These are phyloP conservation scores for Cryphonectria japonica DNA, from an alignment of 2,329 filamentous ascomycete species.

Conservation along the genomic window DNA sequence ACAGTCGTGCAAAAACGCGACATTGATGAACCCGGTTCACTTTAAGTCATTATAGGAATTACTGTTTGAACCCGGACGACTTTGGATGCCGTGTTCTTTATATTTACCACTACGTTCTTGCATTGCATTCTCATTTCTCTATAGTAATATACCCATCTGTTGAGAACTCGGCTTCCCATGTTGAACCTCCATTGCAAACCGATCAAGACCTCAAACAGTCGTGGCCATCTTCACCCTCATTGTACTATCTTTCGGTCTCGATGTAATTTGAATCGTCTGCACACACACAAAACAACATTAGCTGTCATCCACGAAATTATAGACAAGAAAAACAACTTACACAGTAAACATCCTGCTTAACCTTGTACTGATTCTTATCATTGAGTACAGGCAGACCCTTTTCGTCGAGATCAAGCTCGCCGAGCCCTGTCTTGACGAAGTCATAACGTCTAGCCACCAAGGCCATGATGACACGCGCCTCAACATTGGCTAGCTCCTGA, in stretches of 20 bases:
- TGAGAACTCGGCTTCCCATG: not conserved
- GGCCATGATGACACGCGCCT: constrained; percentile 39
- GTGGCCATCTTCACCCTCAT: not conserved
- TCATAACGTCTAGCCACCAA: constrained; percentile 37
- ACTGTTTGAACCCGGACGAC: not conserved
- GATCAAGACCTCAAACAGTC: not conserved
- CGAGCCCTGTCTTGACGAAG: constrained; percentile 39
- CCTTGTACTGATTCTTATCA: constrained; percentile 1
- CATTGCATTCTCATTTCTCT: not conserved
- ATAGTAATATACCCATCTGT: not conserved
- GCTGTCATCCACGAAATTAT: not conserved
- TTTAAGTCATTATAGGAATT: not conserved
- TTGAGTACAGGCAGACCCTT: constrained; percentile 29
- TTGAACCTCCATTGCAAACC: not conserved
- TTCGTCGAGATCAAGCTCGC: constrained; percentile 34
- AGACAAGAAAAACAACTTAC: not conserved
- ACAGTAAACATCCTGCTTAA: constrained; percentile 6
- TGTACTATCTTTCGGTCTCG: constrained; percentile 7
- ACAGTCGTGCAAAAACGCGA: too few relatives aligned
- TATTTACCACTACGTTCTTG: not conserved
- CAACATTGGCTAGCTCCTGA: constrained; percentile 47
- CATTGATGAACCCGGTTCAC: too few relatives aligned
- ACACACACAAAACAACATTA: not conserved
- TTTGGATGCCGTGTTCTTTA: too few relatives aligned
- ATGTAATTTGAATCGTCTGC: constrained; percentile 5